A percentile compares a stretch with the other conserved stretches of the same genome.
Conservation (phyloP, 164 flowering plant genomes). For the Kingdonia uniflora region DNA sequence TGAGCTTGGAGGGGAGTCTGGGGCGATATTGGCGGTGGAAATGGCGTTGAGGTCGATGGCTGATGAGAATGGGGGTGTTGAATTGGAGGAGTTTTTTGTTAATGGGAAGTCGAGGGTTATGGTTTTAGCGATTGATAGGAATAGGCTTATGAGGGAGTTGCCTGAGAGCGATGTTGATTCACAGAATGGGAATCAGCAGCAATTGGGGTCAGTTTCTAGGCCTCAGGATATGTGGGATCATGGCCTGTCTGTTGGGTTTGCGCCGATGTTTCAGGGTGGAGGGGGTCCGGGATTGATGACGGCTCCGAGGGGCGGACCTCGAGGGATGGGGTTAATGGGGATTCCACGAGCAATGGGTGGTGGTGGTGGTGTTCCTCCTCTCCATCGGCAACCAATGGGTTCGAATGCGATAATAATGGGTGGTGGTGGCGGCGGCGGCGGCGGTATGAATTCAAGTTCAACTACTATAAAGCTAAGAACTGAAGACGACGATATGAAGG, state of each 20-base stretch:
- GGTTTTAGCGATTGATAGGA: conserved; percentile 71
- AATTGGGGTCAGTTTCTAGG: conserved; percentile 27
- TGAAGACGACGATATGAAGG: conserved; percentile 94
- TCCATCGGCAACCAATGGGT: conserved; percentile 1
- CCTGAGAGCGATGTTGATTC: conserved; percentile 48
- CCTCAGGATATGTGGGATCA: conserved; percentile 65
- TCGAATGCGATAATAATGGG: conserved; percentile 21
- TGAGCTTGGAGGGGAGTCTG: conserved; percentile 77
- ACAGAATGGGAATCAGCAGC: conserved; percentile 18
- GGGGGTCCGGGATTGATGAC: too few species aligned
- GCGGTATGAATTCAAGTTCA: conserved; percentile 13
- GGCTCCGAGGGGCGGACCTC: conserved; percentile 49
- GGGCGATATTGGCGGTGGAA: conserved; percentile 74
- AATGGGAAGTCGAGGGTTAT: conserved; percentile 73
- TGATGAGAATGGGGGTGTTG: conserved; percentile 65
- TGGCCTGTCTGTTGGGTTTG: conserved; percentile 25
- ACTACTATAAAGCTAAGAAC: conserved; percentile 34
- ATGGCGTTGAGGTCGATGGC: conserved; percentile 79
- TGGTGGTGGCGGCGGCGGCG: conserved; percentile 12
- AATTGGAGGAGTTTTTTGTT: conserved; percentile 69
- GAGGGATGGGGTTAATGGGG: conserved; percentile 56
- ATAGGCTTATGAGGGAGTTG: conserved; percentile 58
- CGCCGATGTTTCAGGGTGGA: conserved; percentile 35
- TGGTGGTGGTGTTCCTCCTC: conserved; percentile 1
- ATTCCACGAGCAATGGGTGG: conserved; percentile 28